Conservation (phyloP, 176 grass and related monocot species). For the Thalia dealbata region DNA sequence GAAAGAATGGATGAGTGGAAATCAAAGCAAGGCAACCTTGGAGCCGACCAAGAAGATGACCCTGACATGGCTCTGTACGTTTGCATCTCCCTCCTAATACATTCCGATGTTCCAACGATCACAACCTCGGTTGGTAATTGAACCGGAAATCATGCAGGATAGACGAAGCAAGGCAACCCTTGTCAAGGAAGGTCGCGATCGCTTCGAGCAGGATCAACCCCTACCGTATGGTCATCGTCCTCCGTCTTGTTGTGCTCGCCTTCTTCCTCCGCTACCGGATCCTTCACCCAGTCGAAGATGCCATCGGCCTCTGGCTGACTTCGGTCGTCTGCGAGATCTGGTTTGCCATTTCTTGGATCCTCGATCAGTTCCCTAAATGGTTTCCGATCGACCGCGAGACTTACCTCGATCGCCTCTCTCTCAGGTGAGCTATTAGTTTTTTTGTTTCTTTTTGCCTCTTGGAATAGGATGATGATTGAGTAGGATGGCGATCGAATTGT, state of each 20-base stretch:
- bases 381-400: conserved; percentile 94
- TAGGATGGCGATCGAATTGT: not conserved
- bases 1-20: conserved; percentile 99
- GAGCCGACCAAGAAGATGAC: conserved; percentile 63
- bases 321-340: conserved; percentile 15
- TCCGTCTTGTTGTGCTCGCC: conserved; percentile 6
- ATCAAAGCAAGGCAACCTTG: conserved; percentile 67
- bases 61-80: conserved; percentile 71
- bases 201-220: conserved; percentile 95
- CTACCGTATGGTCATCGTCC: conserved; percentile 17
- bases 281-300: conserved; percentile 9
- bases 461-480: no score
- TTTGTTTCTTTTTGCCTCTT: not conserved
- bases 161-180: conserved; percentile 85
- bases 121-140: not conserved
- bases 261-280: conserved; percentile 19
- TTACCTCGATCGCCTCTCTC: conserved; percentile 82
- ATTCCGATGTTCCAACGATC: not conserved
- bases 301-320: conserved; percentile 9
- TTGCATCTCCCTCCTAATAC: not conserved
- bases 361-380: conserved; percentile 99
- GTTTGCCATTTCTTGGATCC: conserved; percentile 50
- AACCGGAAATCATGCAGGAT: conserved; percentile 24
- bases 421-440: conserved; percentile 30
- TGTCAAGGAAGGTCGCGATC: conserved; percentile 92